A percentile compares a stretch with the other conserved stretches of the same genome.
Conservation (phyloP, 768 basidiomycete species). For the Hypholoma fasciculare region DNA sequence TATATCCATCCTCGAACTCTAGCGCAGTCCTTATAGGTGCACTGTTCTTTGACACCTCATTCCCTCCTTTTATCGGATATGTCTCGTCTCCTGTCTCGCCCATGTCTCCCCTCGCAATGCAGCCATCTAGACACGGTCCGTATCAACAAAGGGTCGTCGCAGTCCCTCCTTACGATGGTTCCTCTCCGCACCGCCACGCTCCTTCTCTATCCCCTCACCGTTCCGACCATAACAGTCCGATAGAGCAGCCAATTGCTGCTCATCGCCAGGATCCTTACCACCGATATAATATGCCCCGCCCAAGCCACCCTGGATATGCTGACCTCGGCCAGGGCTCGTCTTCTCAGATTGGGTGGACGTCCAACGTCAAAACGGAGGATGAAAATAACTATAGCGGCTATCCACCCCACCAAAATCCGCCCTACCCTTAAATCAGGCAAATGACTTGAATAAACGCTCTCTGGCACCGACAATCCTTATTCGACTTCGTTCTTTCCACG, state of each 20-base stretch:
- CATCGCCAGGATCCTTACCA: constrained; percentile 33
- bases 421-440: constrained; percentile 11
- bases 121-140: constrained; percentile 25
- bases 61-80: constrained; percentile 45
- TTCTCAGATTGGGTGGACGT: constrained; percentile 15
- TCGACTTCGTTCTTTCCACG: not conserved
- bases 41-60: constrained; percentile 44
- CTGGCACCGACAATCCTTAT: constrained; percentile 1
- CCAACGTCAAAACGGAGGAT: constrained; percentile 30
- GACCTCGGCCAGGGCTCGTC: constrained; percentile 16
- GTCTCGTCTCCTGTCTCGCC: constrained; percentile 27
- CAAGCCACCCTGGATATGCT: constrained; percentile 14
- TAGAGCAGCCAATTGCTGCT: constrained; percentile 28
- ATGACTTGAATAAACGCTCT: not conserved
- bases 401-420: constrained; percentile 21
- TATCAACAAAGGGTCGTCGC: constrained; percentile 30
- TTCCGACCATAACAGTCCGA: constrained; percentile 34
- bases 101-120: constrained; percentile 28
- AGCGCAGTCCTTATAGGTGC: constrained; percentile 53
- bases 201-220: constrained; percentile 37
- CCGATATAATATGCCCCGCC: constrained; percentile 31
- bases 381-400: constrained; percentile 21
- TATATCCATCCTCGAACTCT: constrained; percentile 52
- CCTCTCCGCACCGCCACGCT: constrained; percentile 31
- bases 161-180: constrained; percentile 28